Conservation (phyloP, 2,329 filamentous ascomycete species). For the Phyllosticta citrichinensis region DNA sequence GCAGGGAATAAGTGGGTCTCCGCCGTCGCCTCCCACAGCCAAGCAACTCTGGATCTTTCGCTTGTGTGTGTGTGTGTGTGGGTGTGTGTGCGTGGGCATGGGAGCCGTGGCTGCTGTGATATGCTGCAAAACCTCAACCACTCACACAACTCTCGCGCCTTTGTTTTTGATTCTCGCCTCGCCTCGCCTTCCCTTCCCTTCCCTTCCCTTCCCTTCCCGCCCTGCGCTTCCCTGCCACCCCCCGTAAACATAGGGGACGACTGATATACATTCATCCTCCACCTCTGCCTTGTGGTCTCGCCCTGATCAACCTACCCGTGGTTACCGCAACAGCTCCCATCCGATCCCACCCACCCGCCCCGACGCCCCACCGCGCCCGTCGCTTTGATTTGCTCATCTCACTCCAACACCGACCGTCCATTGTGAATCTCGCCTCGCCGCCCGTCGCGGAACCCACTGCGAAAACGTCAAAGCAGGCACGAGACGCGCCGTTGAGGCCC, state of each 20-base stretch:
- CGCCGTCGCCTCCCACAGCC: not conserved
- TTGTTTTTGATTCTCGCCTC: not conserved
- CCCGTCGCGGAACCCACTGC: not conserved
- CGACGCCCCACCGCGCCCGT: not conserved
- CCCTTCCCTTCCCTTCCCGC: not conserved
- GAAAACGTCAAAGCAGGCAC: not conserved
- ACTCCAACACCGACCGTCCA: conserved; percentile 3
- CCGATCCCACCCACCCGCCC: conserved; percentile 5
- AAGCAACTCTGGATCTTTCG: not conserved
- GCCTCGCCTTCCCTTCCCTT: too few species aligned
- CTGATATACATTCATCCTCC: not conserved
- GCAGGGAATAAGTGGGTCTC: not conserved
- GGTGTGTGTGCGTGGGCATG: not conserved
- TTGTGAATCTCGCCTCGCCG: conserved; percentile 6
- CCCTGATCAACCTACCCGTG: conserved; percentile 8
- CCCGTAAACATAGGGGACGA: not conserved
- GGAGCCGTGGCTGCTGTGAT: not conserved
- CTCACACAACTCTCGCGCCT: not conserved
- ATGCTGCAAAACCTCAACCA: not conserved
- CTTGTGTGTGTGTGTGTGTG: not conserved
- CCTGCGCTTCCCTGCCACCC: not conserved
- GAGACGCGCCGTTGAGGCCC: conserved; percentile 4
- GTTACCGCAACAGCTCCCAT: not conserved
- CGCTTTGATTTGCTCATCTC: conserved; percentile 3
- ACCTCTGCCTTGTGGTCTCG: conserved; percentile 5